These are phyloP conservation scores for Fomes fomentarius DNA, from an alignment of 1,284 basidiomycete species.

Conservation along the genomic window DNA sequence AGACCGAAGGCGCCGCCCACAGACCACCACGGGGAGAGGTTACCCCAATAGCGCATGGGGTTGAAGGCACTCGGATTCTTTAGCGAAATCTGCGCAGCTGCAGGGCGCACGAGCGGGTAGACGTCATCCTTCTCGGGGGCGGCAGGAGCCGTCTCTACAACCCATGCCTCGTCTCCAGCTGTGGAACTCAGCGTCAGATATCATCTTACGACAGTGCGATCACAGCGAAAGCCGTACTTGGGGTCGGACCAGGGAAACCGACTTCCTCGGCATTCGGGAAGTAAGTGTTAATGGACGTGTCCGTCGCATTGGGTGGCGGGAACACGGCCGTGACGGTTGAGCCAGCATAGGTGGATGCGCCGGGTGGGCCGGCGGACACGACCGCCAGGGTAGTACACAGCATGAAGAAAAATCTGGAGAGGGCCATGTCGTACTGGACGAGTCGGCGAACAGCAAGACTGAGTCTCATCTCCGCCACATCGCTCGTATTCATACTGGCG, in stretches of 20 bases:
- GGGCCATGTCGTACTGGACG: slow-evolving; percentile 13
- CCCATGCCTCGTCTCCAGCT: slow-evolving; percentile 33
- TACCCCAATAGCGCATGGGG: slow-evolving; percentile 48
- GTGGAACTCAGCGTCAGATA: not conserved
- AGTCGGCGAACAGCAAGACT: slow-evolving; percentile 44
- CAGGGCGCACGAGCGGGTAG: slow-evolving; percentile 29
- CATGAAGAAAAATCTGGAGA: slow-evolving; percentile 9
- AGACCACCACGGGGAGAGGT: slow-evolving; percentile 61
- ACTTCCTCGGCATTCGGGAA: slow-evolving; percentile 33
- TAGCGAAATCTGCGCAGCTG: not conserved
- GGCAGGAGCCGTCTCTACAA: slow-evolving; percentile 32
- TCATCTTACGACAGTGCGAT: not conserved
- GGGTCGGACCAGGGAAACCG: slow-evolving; percentile 35
- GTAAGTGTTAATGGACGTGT: slow-evolving; percentile 27
- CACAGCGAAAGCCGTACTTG: slow-evolving; percentile 24
- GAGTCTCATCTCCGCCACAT: too few species aligned
- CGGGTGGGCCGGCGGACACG: slow-evolving; percentile 2
- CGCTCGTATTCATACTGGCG: too few species aligned
- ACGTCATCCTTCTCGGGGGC: slow-evolving; percentile 27
- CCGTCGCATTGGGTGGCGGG: slow-evolving; percentile 30
- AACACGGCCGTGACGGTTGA: slow-evolving; percentile 31
- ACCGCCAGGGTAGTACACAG: slow-evolving; percentile 1
- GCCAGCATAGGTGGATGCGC: slow-evolving; percentile 32
- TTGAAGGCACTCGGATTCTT: slow-evolving; percentile 26
- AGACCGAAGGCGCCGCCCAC: slow-evolving; percentile 55